These are phyloP conservation scores for Pichia cabralensis DNA, from an alignment of 805 yeast genomes.

Conservation along the genomic window DNA sequence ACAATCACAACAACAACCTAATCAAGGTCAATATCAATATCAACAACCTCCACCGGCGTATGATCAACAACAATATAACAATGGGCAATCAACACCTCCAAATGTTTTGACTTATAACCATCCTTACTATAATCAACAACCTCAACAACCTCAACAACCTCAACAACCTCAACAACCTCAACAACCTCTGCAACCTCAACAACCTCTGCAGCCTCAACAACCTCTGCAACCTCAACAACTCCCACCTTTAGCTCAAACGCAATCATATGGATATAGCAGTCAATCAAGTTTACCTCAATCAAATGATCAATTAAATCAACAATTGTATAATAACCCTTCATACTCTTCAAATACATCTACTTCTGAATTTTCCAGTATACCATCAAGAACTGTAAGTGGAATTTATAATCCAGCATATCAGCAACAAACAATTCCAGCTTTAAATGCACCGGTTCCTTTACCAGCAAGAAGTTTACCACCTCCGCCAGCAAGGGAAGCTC, in stretches of 20 bases:
- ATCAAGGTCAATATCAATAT: constrained; percentile 7
- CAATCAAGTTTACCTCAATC: too few relatives aligned
- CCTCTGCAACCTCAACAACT: constrained; percentile 9
- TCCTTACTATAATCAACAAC: background rate
- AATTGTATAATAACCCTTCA: constrained; percentile 10
- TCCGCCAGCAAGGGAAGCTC: too few relatives aligned
- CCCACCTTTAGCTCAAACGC: constrained; percentile 7
- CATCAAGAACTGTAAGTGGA: too few relatives aligned
- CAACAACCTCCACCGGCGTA: constrained; percentile 6
- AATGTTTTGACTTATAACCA: too few relatives aligned
- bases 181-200: constrained; percentile 8
- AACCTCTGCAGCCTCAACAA: constrained; percentile 8
- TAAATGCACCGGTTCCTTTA: too few relatives aligned
- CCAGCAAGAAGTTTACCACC: background rate
- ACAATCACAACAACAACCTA: constrained; percentile 8
- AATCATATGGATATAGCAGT: too few relatives aligned
- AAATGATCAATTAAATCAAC: too few relatives aligned
- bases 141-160: background rate
- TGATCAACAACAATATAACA: constrained; percentile 8
- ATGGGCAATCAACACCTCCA: constrained; percentile 3
- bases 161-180: constrained; percentile 5
- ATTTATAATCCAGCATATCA: background rate
- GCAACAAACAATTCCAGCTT: constrained; percentile 6
- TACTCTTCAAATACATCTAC: constrained; percentile 1
- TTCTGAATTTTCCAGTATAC: background rate